Evolutionary conservation across 2,329 filamentous ascomycete genomes (phyloP), one percentile per base, ranked within the genome.

Genomic region (Reticulascus tulasneorum): DNA sequence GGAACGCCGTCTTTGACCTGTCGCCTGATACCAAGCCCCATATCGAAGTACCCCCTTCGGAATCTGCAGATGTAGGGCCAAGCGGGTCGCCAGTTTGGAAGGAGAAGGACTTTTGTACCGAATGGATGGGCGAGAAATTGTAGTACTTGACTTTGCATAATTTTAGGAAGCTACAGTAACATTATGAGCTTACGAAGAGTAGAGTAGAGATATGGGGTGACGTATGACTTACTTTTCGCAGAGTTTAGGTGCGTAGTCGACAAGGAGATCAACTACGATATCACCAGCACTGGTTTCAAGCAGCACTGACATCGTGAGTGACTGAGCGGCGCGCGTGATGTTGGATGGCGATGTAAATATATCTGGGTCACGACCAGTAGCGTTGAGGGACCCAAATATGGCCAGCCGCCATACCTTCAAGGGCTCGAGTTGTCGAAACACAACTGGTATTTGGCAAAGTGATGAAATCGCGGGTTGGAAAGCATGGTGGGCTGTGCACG

Each of bases 61-160:
- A 95, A 29, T 89, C 79, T 49, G 78, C 69, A 11, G 88, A 86
- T 38, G 84, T 78, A 10, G 90, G 91, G 10, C 93, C 91, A 35
- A 97, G 81, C 10, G 91, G 91, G 55, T 97, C 93, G 58, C 91
- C 91, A 21, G 87, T 94, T 63, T 97, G 91, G 64, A 95, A 95
- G 43, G 90, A 94, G 64, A 96, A 97, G 63, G 88, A 82, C 60
- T 91, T 93, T 58, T 96, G 93, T 23, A 98, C 79, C 48, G 84
- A 89, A 66, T 96, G 87, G 36, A 97, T 69, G 18, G 91, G 93
- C 6, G 89, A 82, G 62, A 94, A 97, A 69, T 97, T 97, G 79
- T 96, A 98, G 69, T 97, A 98, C 69, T 96, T 98, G 64, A 89
- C 73, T 68, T 97, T 97, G 79, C 93, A 96, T 51, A 98, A 86